These are phyloP conservation scores for Pseudovirgaria hyperparasitica DNA, from an alignment of 2,329 filamentous ascomycete genomes.

Conservation along the genomic window DNA sequence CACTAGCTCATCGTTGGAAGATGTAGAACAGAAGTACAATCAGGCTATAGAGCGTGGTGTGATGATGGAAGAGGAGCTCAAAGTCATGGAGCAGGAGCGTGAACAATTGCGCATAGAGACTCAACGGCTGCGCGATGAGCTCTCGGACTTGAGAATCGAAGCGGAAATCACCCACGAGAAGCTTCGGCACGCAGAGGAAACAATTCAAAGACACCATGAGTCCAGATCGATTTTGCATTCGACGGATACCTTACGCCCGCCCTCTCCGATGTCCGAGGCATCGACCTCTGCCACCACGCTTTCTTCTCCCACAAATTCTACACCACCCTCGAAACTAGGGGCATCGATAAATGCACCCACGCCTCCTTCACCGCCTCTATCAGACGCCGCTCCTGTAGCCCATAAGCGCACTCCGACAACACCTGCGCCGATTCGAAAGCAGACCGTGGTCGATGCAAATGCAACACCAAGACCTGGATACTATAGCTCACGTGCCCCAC, in stretches of 20 bases:
- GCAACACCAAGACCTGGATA: constrained; percentile 42
- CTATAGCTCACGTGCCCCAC: constrained; percentile 28
- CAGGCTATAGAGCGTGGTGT: constrained; percentile 83
- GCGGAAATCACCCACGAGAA: constrained; percentile 91
- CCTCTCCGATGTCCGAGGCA: constrained; percentile 59
- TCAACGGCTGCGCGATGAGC: constrained; percentile 78
- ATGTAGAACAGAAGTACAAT: constrained; percentile 95
- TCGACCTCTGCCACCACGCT: constrained; percentile 72
- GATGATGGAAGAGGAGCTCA: constrained; percentile 91
- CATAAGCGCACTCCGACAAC: constrained; percentile 25
- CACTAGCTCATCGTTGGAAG: constrained; percentile 89
- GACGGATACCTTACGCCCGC: constrained; percentile 37
- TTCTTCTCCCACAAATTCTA: constrained; percentile 81
- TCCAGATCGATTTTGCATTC: constrained; percentile 37
- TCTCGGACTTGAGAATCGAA: constrained; percentile 88
- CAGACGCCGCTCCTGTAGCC: constrained; percentile 64
- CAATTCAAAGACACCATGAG: constrained; percentile 35
- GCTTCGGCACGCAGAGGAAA: constrained; percentile 56
- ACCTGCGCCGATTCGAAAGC: constrained; percentile 24
- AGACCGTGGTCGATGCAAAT: constrained; percentile 37
- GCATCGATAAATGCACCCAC: constrained; percentile 56
- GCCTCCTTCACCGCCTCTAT: constrained; percentile 87
- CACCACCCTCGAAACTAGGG: constrained; percentile 56
- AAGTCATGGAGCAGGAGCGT: constrained; percentile 79
- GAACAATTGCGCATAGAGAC: constrained; percentile 80